These are phyloP conservation scores for Pythium dissotocum DNA, from an alignment of 352 stramenopile species.

Conservation along the genomic window DNA sequence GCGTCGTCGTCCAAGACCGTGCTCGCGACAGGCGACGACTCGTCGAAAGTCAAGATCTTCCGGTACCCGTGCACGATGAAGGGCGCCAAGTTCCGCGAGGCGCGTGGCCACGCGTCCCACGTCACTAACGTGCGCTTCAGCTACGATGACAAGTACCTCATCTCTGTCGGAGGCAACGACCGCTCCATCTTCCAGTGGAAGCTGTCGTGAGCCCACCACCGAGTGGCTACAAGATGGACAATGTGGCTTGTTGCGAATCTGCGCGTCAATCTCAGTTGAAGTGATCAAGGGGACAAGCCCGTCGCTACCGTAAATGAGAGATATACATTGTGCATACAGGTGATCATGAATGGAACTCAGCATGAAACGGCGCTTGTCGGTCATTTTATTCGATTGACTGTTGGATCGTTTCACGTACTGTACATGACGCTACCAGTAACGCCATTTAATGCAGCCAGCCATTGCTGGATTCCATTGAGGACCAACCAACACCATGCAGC, in stretches of 20 bases:
- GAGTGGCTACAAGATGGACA: background rate
- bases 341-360: background rate
- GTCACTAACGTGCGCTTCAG: constrained; percentile 85
- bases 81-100: constrained; percentile 46
- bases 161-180: constrained; percentile 85
- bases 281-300: background rate
- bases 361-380: background rate
- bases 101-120: constrained; percentile 76
- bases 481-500: no score
- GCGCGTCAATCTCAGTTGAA: background rate
- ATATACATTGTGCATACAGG: background rate
- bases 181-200: constrained; percentile 88
- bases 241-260: background rate
- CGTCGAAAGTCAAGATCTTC: constrained; percentile 84
- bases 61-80: constrained; percentile 80
- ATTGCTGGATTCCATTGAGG: no score
- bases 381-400: background rate
- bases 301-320: background rate
- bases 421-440: background rate
- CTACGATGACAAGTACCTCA: constrained; percentile 77
- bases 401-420: background rate
- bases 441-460: background rate
- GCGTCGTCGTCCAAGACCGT: constrained; percentile 64
- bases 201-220: constrained; percentile 30
- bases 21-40: constrained; percentile 83